Base-by-base conservation (phyloP, 1,139 yeast genomes). In the Meyerozyma guilliermondii region DNA sequence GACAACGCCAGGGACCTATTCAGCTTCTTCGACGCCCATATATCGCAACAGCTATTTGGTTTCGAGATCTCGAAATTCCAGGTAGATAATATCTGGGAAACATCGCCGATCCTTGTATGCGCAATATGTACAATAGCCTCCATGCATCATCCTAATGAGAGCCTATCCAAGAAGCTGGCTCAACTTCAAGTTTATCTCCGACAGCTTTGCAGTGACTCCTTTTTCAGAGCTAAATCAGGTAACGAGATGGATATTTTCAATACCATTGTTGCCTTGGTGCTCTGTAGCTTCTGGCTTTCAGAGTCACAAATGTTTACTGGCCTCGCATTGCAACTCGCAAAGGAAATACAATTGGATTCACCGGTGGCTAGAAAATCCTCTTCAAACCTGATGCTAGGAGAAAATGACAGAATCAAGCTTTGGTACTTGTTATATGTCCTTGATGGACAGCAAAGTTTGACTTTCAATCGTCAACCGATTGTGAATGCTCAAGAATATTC, bases 281-380 rank as follows among this genome's bases (percentile, higher is more conserved):
- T 83, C 29, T 82, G 86, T 50, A 82, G 86, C 41, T 80, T 82
- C 52, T 83, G 88, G 88, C 68, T 83, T 39, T 74, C 83, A 8
- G 76, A 81, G 46, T 74, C 80, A 7, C 84, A 80, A 51, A 71
- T 80, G 78, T 80, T 81, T 49, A 79, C 86, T 0, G 85, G 87
- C 0, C 57, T 83, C 40, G 88, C 88, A 0, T 56, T 82, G 18
- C 86, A 83, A 52, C 58, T 83, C 30, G 87, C 87, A 0, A 75
- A 71, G 48, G 82, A 73, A 46, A 67, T 73, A 47, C 80, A 80
- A 4, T 57, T 78, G 24, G 71, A 79, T 44, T 60, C 63, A 26
- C 72, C 77, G 1, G 11, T 34, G 30, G 3, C 23, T 16, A 41
- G 46, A 22, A 22, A 28, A 33, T 17, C 14, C 23, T 30, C 17